Evolutionary conservation across 2,329 filamentous ascomycete genomes (phyloP), one percentile per base, ranked within the genome.

Genomic region (Hawksworthiomyces lignivorus): DNA sequence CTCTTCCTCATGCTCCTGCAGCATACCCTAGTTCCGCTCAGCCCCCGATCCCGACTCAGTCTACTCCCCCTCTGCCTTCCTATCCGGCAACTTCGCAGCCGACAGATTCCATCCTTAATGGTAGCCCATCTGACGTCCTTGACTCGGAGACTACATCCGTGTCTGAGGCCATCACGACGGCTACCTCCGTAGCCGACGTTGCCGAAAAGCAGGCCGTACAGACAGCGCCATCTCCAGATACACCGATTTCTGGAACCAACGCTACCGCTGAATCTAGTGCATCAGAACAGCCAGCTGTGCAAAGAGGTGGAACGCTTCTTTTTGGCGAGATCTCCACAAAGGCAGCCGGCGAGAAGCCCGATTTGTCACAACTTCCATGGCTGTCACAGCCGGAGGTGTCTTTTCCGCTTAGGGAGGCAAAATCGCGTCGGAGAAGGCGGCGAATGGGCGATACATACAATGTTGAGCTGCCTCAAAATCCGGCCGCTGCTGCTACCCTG

Each of bases 41-140:
- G 8, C 28, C 24, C 24, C 24, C 44, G 5, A 32, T 32, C 10
- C 38, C 62, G 43, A 62, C 70, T 17, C 68, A 70, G 24, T 75
- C 74, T 9, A 73, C 73, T 4, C 71, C 70, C 5, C 77, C 74
- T 14, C 70, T 69, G 15, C 66, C 71, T 42, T 71, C 71, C 7
- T 66, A 68, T 4, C 58, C 61, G 38, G 48, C 49, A 30, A 51
- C 35, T 7, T 22, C 30, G 1, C 44, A 41, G 19, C 15, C 15
- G 18, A 35, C 20, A 6, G 34, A 21, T 2, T 3, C 21, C n/a
- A n/a, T n/a, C n/a, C n/a, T n/a, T n/a, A n/a, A n/a, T n/a, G n/a
- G n/a, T n/a, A n/a, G n/a, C n/a, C n/a, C n/a, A n/a, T n/a, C n/a
- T n/a, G n/a, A n/a, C n/a, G n/a, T n/a, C n/a, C n/a, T n/a, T 12